phyloP scores from a whole-genome alignment of 352 stramenopile species.

The Globisporangium canariense region DNA sequence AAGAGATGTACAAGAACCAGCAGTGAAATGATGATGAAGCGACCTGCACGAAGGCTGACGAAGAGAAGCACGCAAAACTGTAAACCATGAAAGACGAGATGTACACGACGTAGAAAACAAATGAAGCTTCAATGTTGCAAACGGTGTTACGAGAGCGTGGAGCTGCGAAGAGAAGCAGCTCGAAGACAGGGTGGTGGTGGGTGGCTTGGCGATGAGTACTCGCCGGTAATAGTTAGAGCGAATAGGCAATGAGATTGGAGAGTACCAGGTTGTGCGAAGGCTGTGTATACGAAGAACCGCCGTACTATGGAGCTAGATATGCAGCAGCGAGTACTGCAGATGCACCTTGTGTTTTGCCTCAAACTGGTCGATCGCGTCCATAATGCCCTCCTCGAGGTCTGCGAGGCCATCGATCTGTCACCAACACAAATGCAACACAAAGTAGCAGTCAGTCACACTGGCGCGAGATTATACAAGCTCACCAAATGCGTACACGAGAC shows the following conservation, averaged over 20 bases:
- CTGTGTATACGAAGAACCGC: no score
- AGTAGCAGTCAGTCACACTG: slow-evolving; percentile 1
- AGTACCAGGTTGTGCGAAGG: neutral
- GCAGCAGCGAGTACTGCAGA: slow-evolving; percentile 59
- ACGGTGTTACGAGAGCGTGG: no score
- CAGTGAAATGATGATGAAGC: no score
- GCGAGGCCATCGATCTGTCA: slow-evolving; percentile 50
- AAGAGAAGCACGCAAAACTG: neutral
- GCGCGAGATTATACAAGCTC: neutral
- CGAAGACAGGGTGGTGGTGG: no score
- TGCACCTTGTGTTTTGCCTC: slow-evolving; percentile 57
- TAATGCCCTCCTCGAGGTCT: slow-evolving; percentile 46
- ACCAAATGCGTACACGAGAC: neutral
- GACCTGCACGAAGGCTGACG: neutral
- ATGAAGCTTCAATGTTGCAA: no score
- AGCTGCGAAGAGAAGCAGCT: no score
- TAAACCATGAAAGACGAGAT: no score
- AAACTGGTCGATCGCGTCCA: slow-evolving; percentile 53
- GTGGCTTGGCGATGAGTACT: no score
- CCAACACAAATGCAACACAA: neutral
- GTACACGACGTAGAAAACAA: no score
- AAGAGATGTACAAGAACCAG: neutral
- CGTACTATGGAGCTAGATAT: slow-evolving; percentile 34
- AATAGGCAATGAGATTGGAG: no score
- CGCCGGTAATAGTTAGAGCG: no score